Evolutionary conservation across 2,329 filamentous ascomycete species (phyloP).

Genomic region (Cladosporium sp.): DNA sequence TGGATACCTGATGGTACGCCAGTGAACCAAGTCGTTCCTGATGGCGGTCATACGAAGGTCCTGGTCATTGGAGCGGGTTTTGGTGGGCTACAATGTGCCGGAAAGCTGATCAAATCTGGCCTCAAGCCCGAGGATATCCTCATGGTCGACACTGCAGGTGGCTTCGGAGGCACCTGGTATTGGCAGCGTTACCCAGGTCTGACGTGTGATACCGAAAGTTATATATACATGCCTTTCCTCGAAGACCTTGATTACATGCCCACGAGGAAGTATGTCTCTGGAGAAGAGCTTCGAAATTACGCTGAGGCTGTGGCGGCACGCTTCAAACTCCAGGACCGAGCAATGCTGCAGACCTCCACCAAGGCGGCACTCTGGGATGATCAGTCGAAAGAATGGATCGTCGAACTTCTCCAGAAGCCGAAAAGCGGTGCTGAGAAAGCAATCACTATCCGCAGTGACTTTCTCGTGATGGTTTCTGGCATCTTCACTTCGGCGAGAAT

Average conservation of each 20-base stretch:
- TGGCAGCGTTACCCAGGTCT: conserved; percentile 43
- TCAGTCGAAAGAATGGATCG: conserved; percentile 32
- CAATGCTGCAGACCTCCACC: conserved; percentile 31
- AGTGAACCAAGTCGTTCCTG: conserved; percentile 15
- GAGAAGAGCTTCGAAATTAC: no score
- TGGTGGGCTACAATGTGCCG: conserved; percentile 41
- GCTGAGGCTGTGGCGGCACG: no score
- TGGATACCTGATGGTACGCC: conserved; percentile 23
- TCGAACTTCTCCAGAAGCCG: conserved; percentile 26
- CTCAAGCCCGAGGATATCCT: conserved; percentile 34
- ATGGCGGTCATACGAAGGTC: conserved; percentile 20
- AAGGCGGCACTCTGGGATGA: background rate
- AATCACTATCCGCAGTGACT: conserved; percentile 23
- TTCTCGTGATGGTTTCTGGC: conserved; percentile 67
- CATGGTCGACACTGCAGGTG: no score
- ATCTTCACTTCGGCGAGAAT: conserved; percentile 76
- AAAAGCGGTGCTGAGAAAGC: conserved; percentile 22
- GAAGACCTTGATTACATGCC: conserved; percentile 42
- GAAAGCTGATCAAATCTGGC: conserved; percentile 36
- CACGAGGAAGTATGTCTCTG: conserved; percentile 31
- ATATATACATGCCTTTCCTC: conserved; percentile 45
- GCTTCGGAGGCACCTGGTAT: conserved; percentile 47
- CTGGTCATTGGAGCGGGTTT: conserved; percentile 44
- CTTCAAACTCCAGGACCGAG: conserved; percentile 48
- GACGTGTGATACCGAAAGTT: conserved; percentile 45